Evolutionary conservation across 148 eudicot genomes (phyloP), one percentile per base, ranked within the genome.

Genomic region (Camellia sinensis): DNA sequence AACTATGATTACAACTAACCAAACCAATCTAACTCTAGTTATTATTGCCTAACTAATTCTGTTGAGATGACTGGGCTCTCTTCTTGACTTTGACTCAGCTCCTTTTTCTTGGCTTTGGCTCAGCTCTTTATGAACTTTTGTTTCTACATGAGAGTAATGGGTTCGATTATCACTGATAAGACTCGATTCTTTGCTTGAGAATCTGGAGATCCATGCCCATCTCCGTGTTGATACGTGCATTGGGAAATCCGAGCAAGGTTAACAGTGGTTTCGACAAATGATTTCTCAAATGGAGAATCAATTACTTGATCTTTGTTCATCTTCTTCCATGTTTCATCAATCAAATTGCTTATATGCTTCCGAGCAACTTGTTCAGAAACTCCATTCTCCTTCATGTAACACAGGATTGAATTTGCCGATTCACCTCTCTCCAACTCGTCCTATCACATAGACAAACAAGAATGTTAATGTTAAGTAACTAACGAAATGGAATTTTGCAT

Each of bases 201-300:
- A n/a, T n/a, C n/a, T 0, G 88, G 90, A 44, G 82, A 67, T 54
- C 87, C 79, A 71, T 77, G 78, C 13, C 81, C 88, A 56, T 86
- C 88, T 62, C 90, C 88, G 22, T 78, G 12, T 22, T 82, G 88
- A 66, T 88, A 88, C 0, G 64, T 46, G 57, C 85, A 79, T 10
- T 62, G 79, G 10, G 87, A 50, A 8, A 64, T 70, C 2, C 88
- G 64, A 14, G 87, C 84, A 80, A 86, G 82, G 61, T 88, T 88
- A 0, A 79, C 8, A 10, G 64, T 64, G 1, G 43, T 78, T 7
- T 82, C 83, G 11, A 78, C 15, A 17, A 86, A 88, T 0, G 81
- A 17, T 3, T 56, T 48, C 1, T 59, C 11, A 59, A 81, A 84
- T 5, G 64, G 63, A 61, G 84, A 70, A 18, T 3, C 13, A 10